Evolutionary conservation across 2,329 filamentous ascomycete genomes (phyloP).

Genomic region (Stemphylium vesicarium): DNA sequence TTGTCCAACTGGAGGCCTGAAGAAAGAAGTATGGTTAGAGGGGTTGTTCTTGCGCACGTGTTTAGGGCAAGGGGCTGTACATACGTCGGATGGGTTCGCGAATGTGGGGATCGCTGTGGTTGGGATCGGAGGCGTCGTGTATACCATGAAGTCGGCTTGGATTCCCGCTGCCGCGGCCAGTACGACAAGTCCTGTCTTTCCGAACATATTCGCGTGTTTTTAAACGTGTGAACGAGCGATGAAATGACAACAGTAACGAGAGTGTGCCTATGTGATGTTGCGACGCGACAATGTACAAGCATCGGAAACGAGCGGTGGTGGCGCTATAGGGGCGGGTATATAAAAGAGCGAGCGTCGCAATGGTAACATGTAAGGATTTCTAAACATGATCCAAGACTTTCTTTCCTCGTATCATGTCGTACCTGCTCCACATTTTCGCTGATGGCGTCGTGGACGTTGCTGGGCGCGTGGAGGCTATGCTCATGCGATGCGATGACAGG

Average conservation of each 20-base stretch:
- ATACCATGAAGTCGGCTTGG: slow-evolving; percentile 41
- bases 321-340: neutral
- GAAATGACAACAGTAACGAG: neutral
- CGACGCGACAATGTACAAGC: neutral
- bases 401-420: slow-evolving; percentile 17
- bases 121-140: slow-evolving; percentile 39
- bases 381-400: slow-evolving; percentile 9
- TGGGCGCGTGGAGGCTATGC: slow-evolving; percentile 10
- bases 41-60: neutral
- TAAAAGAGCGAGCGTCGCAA: neutral
- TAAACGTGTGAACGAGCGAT: neutral
- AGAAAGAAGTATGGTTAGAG: slow-evolving; percentile 3
- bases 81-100: slow-evolving; percentile 30
- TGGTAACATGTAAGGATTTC: neutral
- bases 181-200: slow-evolving; percentile 20
- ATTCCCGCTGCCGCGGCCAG: slow-evolving; percentile 23
- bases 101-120: slow-evolving; percentile 35
- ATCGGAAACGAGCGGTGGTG: neutral
- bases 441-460: slow-evolving; percentile 6
- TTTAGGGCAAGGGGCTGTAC: neutral
- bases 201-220: slow-evolving; percentile 15
- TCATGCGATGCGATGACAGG: neutral
- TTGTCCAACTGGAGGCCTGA: slow-evolving; percentile 37
- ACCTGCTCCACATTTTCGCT: slow-evolving; percentile 18
- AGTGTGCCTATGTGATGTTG: neutral